Evolutionary conservation across 2,329 filamentous ascomycete species (phyloP).

Genomic region (Exophiala spinifera): DNA sequence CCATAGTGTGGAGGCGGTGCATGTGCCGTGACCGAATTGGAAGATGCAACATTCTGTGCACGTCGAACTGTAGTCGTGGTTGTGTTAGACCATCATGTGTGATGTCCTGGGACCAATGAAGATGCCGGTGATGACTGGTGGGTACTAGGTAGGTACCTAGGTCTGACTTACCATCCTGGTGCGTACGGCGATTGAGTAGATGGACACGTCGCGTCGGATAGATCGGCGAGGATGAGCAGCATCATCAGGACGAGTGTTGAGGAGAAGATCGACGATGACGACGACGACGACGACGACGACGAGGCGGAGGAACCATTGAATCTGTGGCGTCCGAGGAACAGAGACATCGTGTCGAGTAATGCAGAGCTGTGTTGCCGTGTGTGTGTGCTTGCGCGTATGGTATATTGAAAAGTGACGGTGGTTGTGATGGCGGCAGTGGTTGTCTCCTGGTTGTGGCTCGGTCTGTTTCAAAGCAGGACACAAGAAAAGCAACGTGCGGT

Average conservation of each 20-base stretch:
- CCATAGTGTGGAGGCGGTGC: neutral
- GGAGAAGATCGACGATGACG: neutral
- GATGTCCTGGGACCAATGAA: too few relatives aligned
- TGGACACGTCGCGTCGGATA: neutral
- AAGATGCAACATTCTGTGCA: slow-evolving; percentile 17
- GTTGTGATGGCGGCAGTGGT: too few relatives aligned
- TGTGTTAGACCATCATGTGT: neutral
- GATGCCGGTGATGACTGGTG: too few relatives aligned
- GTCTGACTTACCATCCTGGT: neutral
- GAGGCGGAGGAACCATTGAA: neutral
- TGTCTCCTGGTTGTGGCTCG: too few relatives aligned
- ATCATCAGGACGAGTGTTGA: neutral
- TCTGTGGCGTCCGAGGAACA: neutral
- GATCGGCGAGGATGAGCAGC: neutral
- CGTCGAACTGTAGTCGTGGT: slow-evolving; percentile 4
- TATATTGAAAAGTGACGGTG: too few relatives aligned
- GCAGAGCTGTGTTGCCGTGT: too few relatives aligned
- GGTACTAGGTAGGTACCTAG: too few relatives aligned
- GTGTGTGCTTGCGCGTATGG: too few relatives aligned
- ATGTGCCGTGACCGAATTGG: neutral
- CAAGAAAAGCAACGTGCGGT: too few relatives aligned
- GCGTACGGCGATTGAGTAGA: slow-evolving; percentile 1
- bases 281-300: neutral
- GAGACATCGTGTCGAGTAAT: too few relatives aligned
- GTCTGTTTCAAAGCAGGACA: too few relatives aligned